Evolutionary conservation across 1,284 basidiomycete genomes (phyloP), one percentile per base, ranked within the genome.

Genomic region (Hemileccinum hortonii): DNA sequence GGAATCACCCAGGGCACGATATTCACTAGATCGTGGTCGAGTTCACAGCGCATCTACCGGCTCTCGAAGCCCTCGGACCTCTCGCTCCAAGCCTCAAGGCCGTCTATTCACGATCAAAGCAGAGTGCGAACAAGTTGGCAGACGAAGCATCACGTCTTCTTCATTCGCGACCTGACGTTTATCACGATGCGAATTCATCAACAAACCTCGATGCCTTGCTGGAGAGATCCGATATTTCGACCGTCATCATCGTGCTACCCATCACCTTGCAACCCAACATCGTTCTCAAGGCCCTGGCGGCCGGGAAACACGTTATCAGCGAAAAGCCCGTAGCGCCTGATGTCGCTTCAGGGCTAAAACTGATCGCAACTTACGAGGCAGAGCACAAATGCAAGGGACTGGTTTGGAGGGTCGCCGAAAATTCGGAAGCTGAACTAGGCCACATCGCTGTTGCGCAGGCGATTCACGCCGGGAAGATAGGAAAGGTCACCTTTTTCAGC

Each of bases 371-470:
- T 48, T 94, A 90, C 64, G 81, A 90, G 61, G 65, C 66, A 43
- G 66, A 71, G 35, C 92, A 83, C 72, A 82, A 83, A 68, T 75
- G 79, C 5, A 84, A 85, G 65, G 88, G 86, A 2, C 67, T 93
- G 32, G 71, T 90, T 35, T 94, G 92, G 92, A 78, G 87, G 48
- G 80, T 93, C n/a, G 90, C 90, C 16, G 91, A 94, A 75, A 90
- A 93, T 70, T 89, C 73, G 58, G 88, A 91, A 62, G 82, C 81
- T 21, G 90, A 92, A 65, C 80, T 86, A 8, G 80, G 73, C 41
- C 72, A 76, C 74, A 69, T 73, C 39, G 73, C 71, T 3, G 87
- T 83, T 4, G 78, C 74, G 15, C 74, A 81, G 35, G 68, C 79
- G 3, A 77, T 91, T 53, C 69, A 67, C 4, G 69, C 73, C 51